Evolutionary conservation across 768 basidiomycete genomes (phyloP).

Genomic region (Pisolithus orientalis): DNA sequence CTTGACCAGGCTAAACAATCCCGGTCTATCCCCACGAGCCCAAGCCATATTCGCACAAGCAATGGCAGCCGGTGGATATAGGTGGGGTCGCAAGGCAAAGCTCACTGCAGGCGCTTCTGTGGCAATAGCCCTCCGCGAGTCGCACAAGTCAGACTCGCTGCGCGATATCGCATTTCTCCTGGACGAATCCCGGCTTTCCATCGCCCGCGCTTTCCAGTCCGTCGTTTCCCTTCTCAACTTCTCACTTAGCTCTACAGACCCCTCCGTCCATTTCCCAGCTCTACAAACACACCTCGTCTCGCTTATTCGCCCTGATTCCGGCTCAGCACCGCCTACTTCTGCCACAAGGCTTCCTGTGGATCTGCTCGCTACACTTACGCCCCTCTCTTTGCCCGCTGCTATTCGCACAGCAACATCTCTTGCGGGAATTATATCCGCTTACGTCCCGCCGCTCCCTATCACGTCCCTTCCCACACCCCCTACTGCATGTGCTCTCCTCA

Average conservation of each 20-base stretch:
- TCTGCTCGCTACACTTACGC: conserved; percentile 32
- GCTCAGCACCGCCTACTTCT: conserved; percentile 9
- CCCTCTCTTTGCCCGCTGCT: conserved; percentile 34
- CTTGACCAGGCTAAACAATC: conserved; percentile 48
- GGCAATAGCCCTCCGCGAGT: conserved; percentile 66
- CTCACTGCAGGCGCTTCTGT: conserved; percentile 63
- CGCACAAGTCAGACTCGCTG: conserved; percentile 59
- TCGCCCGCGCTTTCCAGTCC: conserved; percentile 51
- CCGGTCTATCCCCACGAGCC: conserved; percentile 61
- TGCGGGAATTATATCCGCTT: conserved; percentile 39
- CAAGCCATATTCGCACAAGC: conserved; percentile 63
- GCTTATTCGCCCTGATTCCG: conserved; percentile 26
- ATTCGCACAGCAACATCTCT: conserved; percentile 38
- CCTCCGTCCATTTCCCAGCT: conserved; percentile 50
- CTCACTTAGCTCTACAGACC: conserved; percentile 48
- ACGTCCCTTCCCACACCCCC: conserved; percentile 36
- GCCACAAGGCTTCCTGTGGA: conserved; percentile 24
- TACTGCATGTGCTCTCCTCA: conserved; percentile 62
- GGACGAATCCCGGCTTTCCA: conserved; percentile 41
- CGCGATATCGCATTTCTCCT: conserved; percentile 64
- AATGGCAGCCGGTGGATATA: conserved; percentile 50
- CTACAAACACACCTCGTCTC: conserved; percentile 49
- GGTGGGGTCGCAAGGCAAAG: conserved; percentile 73
- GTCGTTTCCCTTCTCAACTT: conserved; percentile 49
- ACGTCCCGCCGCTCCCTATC: conserved; percentile 35